Conservation (phyloP, 768 basidiomycete genomes). For the Calvatia gigantea region DNA sequence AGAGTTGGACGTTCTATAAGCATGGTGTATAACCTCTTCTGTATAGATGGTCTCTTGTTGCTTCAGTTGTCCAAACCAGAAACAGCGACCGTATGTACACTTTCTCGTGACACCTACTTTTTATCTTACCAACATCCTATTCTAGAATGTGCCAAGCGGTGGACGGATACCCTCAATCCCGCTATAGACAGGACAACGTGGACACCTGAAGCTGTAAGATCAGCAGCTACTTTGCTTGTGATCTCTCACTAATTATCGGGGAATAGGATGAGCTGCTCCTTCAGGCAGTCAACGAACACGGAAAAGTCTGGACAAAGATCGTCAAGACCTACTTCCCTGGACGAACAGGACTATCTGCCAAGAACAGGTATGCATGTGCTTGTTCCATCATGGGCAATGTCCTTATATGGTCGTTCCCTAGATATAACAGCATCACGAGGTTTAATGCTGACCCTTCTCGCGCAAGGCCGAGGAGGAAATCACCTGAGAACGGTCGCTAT, state of each 20-base stretch:
- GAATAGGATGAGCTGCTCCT: conserved; percentile 50
- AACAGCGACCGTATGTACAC: conserved; percentile 54
- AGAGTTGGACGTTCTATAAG: not conserved
- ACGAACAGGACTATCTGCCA: conserved; percentile 54
- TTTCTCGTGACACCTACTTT: not conserved
- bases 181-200: conserved; percentile 59
- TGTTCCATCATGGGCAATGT: not conserved
- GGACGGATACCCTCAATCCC: conserved; percentile 60
- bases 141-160: conserved; percentile 58
- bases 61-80: conserved; percentile 50
- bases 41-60: conserved; percentile 54
- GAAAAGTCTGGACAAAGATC: conserved; percentile 61
- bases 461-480: conserved; percentile 33
- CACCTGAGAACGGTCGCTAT: conserved; percentile 29
- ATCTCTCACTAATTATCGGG: conserved; percentile 6
- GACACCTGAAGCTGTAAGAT: conserved; percentile 48
- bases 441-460: conserved; percentile 39
- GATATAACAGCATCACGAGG: conserved; percentile 52
- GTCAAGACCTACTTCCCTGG: conserved; percentile 61
- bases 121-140: conserved; percentile 16
- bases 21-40: conserved; percentile 3
- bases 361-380: conserved; percentile 43
- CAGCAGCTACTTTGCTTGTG: not conserved
- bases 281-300: conserved; percentile 50
- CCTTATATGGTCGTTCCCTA: conserved; percentile 17